Conservation (phyloP, 352 stramenopile species). For the Phytophthora rubi region DNA sequence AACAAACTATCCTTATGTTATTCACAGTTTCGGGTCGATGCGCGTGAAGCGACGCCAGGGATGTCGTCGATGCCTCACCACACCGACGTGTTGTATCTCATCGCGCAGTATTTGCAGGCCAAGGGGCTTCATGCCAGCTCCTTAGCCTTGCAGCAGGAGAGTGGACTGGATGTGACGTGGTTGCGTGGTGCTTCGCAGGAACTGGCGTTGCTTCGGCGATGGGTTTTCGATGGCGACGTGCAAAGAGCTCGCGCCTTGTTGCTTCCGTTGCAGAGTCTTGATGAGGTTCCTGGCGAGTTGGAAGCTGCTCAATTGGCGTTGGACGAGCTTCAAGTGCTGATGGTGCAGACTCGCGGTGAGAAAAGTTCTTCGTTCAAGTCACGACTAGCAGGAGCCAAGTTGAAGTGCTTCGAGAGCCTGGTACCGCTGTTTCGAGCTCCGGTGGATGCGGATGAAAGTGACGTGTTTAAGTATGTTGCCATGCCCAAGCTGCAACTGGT, state of each 20-base stretch:
- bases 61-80: slow-evolving; percentile 23
- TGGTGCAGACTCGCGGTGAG: slow-evolving; percentile 16
- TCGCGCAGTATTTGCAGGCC: slow-evolving; percentile 53
- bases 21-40: slow-evolving; percentile 15
- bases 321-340: slow-evolving; percentile 48
- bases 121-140: slow-evolving; percentile 47
- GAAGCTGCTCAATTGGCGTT: slow-evolving; percentile 23
- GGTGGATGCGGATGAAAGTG: slow-evolving; percentile 41
- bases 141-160: slow-evolving; percentile 61
- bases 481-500: slow-evolving; percentile 50
- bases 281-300: slow-evolving; percentile 24
- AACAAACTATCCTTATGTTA: slow-evolving; percentile 41
- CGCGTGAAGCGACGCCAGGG: slow-evolving; percentile 18
- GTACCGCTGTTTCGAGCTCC: slow-evolving; percentile 52
- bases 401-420: slow-evolving; percentile 55
- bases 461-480: slow-evolving; percentile 54
- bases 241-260: slow-evolving; percentile 44
- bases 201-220: slow-evolving; percentile 57
- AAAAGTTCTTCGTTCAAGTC: slow-evolving; percentile 5
- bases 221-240: slow-evolving; percentile 60
- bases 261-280: slow-evolving; percentile 37
- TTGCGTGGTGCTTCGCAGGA: slow-evolving; percentile 58
- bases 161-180: slow-evolving; percentile 60
- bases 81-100: slow-evolving; percentile 58
- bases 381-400: slow-evolving; percentile 42